Base-by-base conservation (phyloP, 257 asterid genomes). In the Cordia subcordata region DNA sequence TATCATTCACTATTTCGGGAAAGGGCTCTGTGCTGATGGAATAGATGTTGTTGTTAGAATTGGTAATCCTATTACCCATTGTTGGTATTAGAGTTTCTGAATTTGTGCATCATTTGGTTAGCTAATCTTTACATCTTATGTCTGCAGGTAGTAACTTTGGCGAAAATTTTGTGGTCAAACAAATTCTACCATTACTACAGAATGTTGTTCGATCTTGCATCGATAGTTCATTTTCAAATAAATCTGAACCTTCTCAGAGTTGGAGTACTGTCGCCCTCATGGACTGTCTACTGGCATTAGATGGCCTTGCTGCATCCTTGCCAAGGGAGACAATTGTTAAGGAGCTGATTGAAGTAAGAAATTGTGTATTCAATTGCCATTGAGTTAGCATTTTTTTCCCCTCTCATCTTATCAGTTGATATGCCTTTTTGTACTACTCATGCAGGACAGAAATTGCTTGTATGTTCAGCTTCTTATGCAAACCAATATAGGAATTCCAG, bases 11-110 rank as follows among this genome's bases (percentile, higher is more conserved):
- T 84, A 82, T 79, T 86, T 92, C 72, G 99, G 99, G 61, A 92
- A 88, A 80, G 99, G 99, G 58, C 81, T 92, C 47, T 86, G 86
- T 75, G 83, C 49, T 67, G 96, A 92, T 72, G 97, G 97, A 66
- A 79, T 85, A 68, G 95, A 88, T 67, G 91, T 82, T 63, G 65
- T 92, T 72, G 78, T 86, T 78, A 81, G 99, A 82, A 92, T 86
- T 69, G 97, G 97, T 88, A 86, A 44, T 73, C 59, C 67, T 55
- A 45, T 60, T 37, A 54, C 61, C 64, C 61, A 54, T 20, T 62
- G 61, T 72, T 51, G 23, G 57, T 65, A 66, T 33, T 55, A 22
- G 42, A 66, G 42, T 63, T 69, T 65, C 59, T 22, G 18, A 46
- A 46, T 55, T 39, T 64, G 39, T 65, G 62, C 22, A 18, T 74